phyloP scores from a whole-genome alignment of 2,329 filamentous ascomycete species.

The Ophiostoma fasciatum region DNA sequence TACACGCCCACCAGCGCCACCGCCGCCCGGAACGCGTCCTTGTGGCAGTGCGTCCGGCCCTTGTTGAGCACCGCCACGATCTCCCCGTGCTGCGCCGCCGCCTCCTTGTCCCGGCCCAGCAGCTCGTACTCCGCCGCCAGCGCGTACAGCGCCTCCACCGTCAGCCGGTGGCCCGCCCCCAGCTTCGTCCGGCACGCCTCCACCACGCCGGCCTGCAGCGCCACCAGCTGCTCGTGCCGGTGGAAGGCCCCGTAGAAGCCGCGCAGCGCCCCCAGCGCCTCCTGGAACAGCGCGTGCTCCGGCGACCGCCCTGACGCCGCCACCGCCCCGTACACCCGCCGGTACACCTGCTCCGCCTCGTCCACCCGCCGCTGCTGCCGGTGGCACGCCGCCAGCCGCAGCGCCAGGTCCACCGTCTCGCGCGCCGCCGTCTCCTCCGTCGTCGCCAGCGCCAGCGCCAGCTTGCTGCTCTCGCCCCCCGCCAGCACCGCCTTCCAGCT shows the following conservation, averaged over 20 bases:
- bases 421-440: too few species aligned
- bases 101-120: slow-evolving; percentile 19
- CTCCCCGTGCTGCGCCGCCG: slow-evolving; percentile 22
- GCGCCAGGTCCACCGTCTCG: slow-evolving; percentile 19
- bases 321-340: slow-evolving; percentile 23
- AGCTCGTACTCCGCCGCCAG: slow-evolving; percentile 16
- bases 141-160: slow-evolving; percentile 20
- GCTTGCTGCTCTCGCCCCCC: slow-evolving; percentile 17
- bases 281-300: slow-evolving; percentile 17
- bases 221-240: slow-evolving; percentile 23
- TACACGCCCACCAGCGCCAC: slow-evolving; percentile 29
- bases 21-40: slow-evolving; percentile 30
- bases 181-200: slow-evolving; percentile 19
- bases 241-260: slow-evolving; percentile 21
- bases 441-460: too few species aligned
- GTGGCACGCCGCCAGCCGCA: slow-evolving; percentile 21
- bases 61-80: slow-evolving; percentile 21
- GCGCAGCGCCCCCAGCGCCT: slow-evolving; percentile 18
- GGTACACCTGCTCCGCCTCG: slow-evolving; percentile 22
- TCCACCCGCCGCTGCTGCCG: slow-evolving; percentile 21
- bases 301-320: slow-evolving; percentile 17
- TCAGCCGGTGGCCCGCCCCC: slow-evolving; percentile 18
- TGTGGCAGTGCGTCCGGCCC: slow-evolving; percentile 21
- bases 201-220: slow-evolving; percentile 21
- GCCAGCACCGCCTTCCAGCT: slow-evolving; percentile 24